Evolutionary conservation across 2,329 filamentous ascomycete genomes (phyloP), one percentile per base, ranked within the genome.

Genomic region (Cercospora sesami): DNA sequence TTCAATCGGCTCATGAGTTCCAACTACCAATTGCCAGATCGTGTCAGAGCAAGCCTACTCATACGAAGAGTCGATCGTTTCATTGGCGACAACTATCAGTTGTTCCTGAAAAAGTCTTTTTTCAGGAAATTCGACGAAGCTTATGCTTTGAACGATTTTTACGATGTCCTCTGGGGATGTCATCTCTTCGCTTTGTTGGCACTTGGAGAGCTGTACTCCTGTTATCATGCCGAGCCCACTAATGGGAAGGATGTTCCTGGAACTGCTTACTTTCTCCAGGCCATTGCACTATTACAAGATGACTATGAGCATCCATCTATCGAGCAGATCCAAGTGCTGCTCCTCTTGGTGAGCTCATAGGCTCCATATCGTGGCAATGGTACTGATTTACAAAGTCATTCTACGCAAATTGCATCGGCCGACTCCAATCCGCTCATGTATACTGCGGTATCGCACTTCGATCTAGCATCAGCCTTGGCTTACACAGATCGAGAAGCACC

Each of bases 181-280:
- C 84, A 84, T 64, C 68, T 84, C 0, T 82, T 80, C 73, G 81
- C 80, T 0, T 55, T 84, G 0, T 82, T 84, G 68, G 83, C 82
- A 0, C 75, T 85, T 3, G 83, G 83, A 0, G 82, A 84, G 68
- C 78, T 83, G 39, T 84, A 84, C 30, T 82, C 82, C 0, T 80
- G 78, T 0, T 76, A 81, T 21, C 77, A 79, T 2, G 78, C 71
- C 65, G 77, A 10, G 33, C 76, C 3, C 74, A 78, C 12, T 68
- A 74, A 33, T 69, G 59, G 58, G 12, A 70, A 66, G 59, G 68
- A 75, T 2, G 81, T 83, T 39, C 83, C 83, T 0, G 83, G 83
- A 0, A 74, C 83, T 65, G 69, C 72, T 0, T 84, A 83, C 48
- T 85, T 83, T 71, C 76, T 79, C 0, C 75, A 79, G 1, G 81